Evolutionary conservation across 352 stramenopile species (phyloP).

Genomic region (Globisporangium camurandrum): DNA sequence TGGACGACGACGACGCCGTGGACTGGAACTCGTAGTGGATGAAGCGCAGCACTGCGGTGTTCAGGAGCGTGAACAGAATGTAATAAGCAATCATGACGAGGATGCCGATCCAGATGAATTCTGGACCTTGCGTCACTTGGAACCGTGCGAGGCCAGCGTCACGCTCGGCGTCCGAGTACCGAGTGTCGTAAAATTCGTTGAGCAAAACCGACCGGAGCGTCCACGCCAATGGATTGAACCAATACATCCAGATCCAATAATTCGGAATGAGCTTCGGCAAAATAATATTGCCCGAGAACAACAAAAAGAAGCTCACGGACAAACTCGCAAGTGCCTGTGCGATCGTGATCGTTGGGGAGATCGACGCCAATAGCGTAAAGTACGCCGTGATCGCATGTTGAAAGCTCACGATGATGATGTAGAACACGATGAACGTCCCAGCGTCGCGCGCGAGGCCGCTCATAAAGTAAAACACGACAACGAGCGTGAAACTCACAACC

Average conservation of each 20-base stretch:
- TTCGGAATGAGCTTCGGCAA: conserved; percentile 26
- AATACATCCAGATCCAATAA: conserved; percentile 43
- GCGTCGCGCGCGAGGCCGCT: conserved; percentile 34
- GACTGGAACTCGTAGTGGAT: conserved; percentile 25
- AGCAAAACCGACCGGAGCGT: conserved; percentile 23
- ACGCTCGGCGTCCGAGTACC: conserved; percentile 7
- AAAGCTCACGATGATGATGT: conserved; percentile 62
- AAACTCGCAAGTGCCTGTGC: conserved; percentile 20
- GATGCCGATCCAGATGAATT: conserved; percentile 32
- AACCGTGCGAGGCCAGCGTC: conserved; percentile 7
- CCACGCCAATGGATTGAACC: conserved; percentile 38
- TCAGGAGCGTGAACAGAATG: conserved; percentile 30
- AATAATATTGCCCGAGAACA: conserved; percentile 44
- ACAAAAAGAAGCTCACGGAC: conserved; percentile 31
- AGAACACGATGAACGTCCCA: conserved; percentile 44
- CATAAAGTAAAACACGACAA: conserved; percentile 47
- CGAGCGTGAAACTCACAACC: conserved; percentile 2
- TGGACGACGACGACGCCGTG: conserved; percentile 1
- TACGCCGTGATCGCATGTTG: conserved; percentile 32
- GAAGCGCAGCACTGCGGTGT: conserved; percentile 27
- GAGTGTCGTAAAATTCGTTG: conserved; percentile 20
- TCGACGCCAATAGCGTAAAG: conserved; percentile 24
- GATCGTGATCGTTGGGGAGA: conserved; percentile 26
- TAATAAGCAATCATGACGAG: conserved; percentile 29
- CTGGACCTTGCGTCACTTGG: conserved; percentile 10